Evolutionary conservation across 352 stramenopile genomes (phyloP).

Genomic region (Albugo candida): DNA sequence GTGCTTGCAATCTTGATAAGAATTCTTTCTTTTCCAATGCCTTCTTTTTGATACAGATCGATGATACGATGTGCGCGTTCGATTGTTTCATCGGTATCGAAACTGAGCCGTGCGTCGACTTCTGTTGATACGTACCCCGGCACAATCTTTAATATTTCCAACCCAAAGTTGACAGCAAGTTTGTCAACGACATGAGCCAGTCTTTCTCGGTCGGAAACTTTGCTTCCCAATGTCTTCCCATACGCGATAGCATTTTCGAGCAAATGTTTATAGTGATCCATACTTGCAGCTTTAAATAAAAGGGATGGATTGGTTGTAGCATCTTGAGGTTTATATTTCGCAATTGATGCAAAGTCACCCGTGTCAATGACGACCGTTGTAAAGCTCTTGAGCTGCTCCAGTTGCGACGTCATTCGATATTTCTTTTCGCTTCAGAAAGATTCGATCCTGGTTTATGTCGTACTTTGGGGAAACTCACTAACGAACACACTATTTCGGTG

Average conservation of each 20-base stretch:
- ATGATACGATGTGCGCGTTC: conserved; percentile 67
- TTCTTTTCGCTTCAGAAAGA: too few species aligned
- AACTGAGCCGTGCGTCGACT: conserved; percentile 79
- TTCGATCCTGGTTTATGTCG: too few species aligned
- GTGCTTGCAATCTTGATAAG: conserved; percentile 83
- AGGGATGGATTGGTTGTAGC: conserved; percentile 87
- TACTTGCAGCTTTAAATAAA: conserved; percentile 77
- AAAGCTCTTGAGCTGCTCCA: conserved; percentile 67
- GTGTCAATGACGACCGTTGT: conserved; percentile 84
- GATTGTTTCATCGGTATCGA: conserved; percentile 60
- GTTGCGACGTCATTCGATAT: conserved; percentile 4
- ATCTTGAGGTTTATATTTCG: conserved; percentile 42
- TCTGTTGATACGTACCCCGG: conserved; percentile 83
- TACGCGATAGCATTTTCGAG: conserved; percentile 76
- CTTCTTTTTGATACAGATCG: conserved; percentile 66
- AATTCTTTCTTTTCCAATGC: conserved; percentile 59
- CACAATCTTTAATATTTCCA: conserved; percentile 71
- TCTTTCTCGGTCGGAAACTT: conserved; percentile 15
- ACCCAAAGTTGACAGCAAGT: conserved; percentile 79
- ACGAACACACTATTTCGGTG: too few species aligned
- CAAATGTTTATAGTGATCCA: conserved; percentile 64
- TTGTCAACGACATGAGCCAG: conserved; percentile 76
- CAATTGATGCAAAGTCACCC: conserved; percentile 38
- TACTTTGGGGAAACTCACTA: too few species aligned
- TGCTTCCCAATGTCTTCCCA: conserved; percentile 12